Evolutionary conservation across 192 early-diverging fungal species (phyloP).

Genomic region (Podila minutissima): DNA sequence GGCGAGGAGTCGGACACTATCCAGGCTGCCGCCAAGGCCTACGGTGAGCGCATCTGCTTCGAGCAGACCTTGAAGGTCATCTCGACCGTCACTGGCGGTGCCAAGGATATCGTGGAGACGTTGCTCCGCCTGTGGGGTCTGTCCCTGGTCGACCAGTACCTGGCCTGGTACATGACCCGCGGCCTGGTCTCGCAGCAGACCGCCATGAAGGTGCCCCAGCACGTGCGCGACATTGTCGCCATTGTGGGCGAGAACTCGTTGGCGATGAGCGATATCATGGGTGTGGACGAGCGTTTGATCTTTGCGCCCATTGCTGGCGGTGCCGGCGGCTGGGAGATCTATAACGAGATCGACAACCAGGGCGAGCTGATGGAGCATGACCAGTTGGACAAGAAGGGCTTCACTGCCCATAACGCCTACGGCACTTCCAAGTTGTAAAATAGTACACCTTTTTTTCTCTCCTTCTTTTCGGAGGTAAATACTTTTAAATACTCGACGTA

Average conservation of each 20-base stretch:
- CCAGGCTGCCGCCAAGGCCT: constrained; percentile 71
- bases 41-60: constrained; percentile 70
- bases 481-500: too few species aligned
- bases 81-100: constrained; percentile 28
- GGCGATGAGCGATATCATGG: constrained; percentile 66
- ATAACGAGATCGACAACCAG: constrained; percentile 71
- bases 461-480: too few species aligned
- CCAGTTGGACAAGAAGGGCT: constrained; percentile 32
- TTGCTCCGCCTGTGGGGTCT: constrained; percentile 63
- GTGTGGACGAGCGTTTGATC: constrained; percentile 66
- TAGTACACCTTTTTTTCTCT: neutral
- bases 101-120: constrained; percentile 45
- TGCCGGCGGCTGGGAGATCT: constrained; percentile 68
- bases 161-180: constrained; percentile 66
- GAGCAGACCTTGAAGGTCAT: constrained; percentile 64
- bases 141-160: constrained; percentile 58
- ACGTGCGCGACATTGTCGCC: constrained; percentile 60
- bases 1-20: constrained; percentile 74
- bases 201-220: constrained; percentile 52
- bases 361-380: constrained; percentile 59
- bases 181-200: constrained; percentile 60
- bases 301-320: constrained; percentile 74
- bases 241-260: constrained; percentile 61
- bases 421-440: constrained; percentile 47
- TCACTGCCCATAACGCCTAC: constrained; percentile 44